Conservation (phyloP, 148 eudicot species). For the Nyssa sinensis region DNA sequence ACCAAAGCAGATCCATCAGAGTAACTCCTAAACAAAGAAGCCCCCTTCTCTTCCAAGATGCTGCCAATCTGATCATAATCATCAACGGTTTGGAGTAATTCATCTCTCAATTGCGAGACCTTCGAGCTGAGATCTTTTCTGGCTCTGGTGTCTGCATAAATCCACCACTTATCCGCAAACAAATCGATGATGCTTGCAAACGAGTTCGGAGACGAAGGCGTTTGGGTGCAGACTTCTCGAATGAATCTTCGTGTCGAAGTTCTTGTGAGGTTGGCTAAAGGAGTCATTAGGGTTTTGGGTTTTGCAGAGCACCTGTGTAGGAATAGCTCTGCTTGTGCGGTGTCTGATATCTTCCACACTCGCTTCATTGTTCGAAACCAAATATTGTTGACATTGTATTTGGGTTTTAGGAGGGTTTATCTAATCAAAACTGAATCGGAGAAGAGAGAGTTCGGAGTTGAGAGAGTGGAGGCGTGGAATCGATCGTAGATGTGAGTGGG, state of each 20-base stretch:
- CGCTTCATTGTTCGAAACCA: conserved; percentile 20
- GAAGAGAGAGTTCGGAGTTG: not conserved
- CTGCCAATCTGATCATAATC: conserved; percentile 21
- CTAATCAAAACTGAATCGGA: not conserved
- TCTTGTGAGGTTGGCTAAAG: not conserved
- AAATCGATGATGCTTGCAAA: not conserved
- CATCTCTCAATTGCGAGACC: conserved; percentile 42
- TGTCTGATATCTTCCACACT: conserved; percentile 25
- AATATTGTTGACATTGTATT: not conserved
- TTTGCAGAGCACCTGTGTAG: conserved; percentile 11
- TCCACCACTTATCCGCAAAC: conserved; percentile 27
- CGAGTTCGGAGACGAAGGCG: not conserved
- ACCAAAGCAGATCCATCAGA: conserved; percentile 54
- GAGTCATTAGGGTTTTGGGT: conserved; percentile 6
- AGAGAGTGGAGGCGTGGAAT: not conserved
- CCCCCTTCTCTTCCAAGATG: conserved; percentile 50
- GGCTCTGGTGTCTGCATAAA: not conserved
- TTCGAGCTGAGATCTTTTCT: conserved; percentile 17
- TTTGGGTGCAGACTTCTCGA: not conserved
- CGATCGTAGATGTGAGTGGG: no score
- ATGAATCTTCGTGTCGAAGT: not conserved
- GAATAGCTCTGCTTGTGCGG: conserved; percentile 12
- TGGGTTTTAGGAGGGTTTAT: not conserved
- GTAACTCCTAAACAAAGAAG: conserved; percentile 34
- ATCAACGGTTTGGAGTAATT: conserved; percentile 31